These are phyloP conservation scores for Galium porrigens DNA, from an alignment of 305 asterid species.

Conservation along the genomic window DNA sequence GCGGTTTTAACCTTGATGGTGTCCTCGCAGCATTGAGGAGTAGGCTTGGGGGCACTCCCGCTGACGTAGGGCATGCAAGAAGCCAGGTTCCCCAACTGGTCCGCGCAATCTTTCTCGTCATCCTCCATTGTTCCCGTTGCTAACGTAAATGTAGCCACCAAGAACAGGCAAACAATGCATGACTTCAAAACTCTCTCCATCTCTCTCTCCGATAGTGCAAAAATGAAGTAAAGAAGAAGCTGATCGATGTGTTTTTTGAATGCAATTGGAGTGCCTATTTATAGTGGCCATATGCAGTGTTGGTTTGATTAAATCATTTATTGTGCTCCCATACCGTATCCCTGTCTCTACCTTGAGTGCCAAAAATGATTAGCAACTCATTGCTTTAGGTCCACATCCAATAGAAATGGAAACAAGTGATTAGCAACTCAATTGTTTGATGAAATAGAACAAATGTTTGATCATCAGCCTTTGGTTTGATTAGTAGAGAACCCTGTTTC, in stretches of 20 bases:
- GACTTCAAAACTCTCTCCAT: constrained; percentile 16
- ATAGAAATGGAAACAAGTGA: not conserved
- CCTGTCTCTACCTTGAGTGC: constrained; percentile 9
- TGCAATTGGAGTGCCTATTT: not conserved
- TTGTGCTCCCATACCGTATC: constrained; percentile 15
- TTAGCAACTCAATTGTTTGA: not conserved
- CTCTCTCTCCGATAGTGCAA: not conserved
- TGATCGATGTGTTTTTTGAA: not conserved
- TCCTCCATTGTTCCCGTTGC: constrained; percentile 26
- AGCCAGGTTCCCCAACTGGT: constrained; percentile 31
- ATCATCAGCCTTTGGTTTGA: not conserved
- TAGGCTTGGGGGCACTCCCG: constrained; percentile 41
- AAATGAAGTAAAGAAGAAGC: not conserved
- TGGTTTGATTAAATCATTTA: constrained; percentile 12
- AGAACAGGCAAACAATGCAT: constrained; percentile 17
- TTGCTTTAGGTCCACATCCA: not conserved
- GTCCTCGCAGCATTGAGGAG: constrained; percentile 40
- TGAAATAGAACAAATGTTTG: not conserved
- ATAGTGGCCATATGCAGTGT: constrained; percentile 9
- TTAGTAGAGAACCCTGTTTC: not conserved
- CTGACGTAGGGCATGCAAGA: constrained; percentile 54
- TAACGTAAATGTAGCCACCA: constrained; percentile 5
- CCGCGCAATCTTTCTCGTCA: constrained; percentile 47
- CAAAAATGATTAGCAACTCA: not conserved
- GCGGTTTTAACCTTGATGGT: constrained; percentile 33